These are phyloP conservation scores for Keithomyces neogunnii DNA, from an alignment of 2,329 filamentous ascomycete species.

Conservation along the genomic window DNA sequence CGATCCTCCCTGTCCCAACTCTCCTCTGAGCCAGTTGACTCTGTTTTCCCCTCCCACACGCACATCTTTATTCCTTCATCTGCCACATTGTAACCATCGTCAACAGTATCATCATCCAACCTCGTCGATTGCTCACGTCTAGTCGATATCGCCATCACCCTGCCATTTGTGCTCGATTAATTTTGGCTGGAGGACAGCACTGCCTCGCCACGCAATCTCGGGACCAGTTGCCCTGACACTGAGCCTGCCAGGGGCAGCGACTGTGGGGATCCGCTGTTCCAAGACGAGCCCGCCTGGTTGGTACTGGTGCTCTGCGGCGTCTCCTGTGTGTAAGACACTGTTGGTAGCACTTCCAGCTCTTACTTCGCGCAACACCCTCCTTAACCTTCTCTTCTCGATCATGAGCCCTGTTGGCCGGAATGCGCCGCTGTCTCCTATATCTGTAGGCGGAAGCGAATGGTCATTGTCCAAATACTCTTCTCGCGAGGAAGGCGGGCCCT, in stretches of 20 bases:
- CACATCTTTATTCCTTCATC: neutral
- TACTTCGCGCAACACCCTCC: conserved; percentile 13
- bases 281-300: conserved; percentile 3
- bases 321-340: conserved; percentile 14
- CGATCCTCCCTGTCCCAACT: neutral
- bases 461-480: conserved; percentile 61
- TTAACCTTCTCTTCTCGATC: conserved; percentile 24
- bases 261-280: conserved; percentile 3
- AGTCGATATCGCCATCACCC: neutral
- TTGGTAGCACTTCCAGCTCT: conserved; percentile 1
- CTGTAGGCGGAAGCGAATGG: conserved; percentile 78
- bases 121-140: neutral
- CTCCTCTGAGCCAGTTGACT: neutral
- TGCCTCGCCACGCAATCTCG: neutral
- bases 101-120: neutral
- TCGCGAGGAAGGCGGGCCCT: conserved; percentile 40
- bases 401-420: conserved; percentile 60
- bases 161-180: neutral
- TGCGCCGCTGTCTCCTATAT: conserved; percentile 74
- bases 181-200: neutral
- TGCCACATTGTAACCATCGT: neutral
- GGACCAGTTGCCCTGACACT: conserved; percentile 4
- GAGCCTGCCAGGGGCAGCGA: conserved; percentile 5
- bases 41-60: neutral
- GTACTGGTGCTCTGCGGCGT: conserved; percentile 5